Conservation (phyloP, 2,329 filamentous ascomycete genomes). For the Aspergillus sp. region DNA sequence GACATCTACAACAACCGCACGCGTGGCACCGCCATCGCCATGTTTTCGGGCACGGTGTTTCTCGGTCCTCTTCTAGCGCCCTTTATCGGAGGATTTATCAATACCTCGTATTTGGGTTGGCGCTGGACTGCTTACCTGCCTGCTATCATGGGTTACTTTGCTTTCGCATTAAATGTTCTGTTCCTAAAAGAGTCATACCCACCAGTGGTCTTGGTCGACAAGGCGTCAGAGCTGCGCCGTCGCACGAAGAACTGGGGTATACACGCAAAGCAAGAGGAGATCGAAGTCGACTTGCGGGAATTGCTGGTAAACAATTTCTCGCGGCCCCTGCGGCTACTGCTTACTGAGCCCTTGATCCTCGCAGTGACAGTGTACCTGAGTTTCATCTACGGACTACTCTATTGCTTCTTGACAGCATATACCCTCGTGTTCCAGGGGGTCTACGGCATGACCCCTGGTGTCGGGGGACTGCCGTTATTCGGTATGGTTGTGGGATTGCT, state of each 20-base stretch:
- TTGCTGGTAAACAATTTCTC: conserved; percentile 42
- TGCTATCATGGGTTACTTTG: conserved; percentile 61
- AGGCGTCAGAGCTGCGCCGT: conserved; percentile 45
- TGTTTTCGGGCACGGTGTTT: conserved; percentile 44
- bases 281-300: conserved; percentile 42
- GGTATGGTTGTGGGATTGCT: conserved; percentile 41
- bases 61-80: conserved; percentile 42
- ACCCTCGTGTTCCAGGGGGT: conserved; percentile 23
- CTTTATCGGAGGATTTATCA: conserved; percentile 46
- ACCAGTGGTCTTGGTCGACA: conserved; percentile 47
- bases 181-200: conserved; percentile 51
- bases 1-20: conserved; percentile 44
- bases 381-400: conserved; percentile 25
- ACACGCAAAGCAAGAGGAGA: conserved; percentile 46
- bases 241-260: conserved; percentile 52
- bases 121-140: conserved; percentile 46
- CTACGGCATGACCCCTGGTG: conserved; percentile 20
- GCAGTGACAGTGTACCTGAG: conserved; percentile 26
- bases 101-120: conserved; percentile 41
- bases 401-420: conserved; percentile 21
- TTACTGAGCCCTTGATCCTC: conserved; percentile 32
- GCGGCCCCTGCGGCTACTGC: conserved; percentile 28
- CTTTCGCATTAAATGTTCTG: conserved; percentile 49
- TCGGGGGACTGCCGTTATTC: conserved; percentile 25
- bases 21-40: conserved; percentile 35